Evolutionary conservation across 2,329 filamentous ascomycete genomes (phyloP).

Genomic region (Didymella segeticola): DNA sequence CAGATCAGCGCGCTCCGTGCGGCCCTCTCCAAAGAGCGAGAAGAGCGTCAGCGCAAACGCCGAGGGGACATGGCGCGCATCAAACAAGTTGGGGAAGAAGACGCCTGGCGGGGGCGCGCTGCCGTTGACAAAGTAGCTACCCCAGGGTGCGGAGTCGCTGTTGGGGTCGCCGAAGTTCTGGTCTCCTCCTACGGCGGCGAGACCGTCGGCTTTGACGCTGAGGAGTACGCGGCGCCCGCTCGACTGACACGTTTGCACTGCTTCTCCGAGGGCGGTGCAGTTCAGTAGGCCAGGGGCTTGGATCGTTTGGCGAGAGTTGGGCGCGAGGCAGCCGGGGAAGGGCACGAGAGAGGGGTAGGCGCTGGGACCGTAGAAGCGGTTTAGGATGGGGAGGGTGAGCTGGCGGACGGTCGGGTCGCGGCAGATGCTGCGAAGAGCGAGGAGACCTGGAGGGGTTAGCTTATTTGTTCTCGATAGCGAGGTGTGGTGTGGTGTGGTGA

Average conservation of each 20-base stretch:
- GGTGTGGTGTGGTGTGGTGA: not conserved
- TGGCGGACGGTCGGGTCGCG: constrained; percentile 45
- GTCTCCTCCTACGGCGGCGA: constrained; percentile 29
- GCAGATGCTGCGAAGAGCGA: constrained; percentile 42
- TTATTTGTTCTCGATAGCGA: not conserved
- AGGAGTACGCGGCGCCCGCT: constrained; percentile 51
- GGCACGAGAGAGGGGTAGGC: constrained; percentile 42
- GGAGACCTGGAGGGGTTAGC: constrained; percentile 22
- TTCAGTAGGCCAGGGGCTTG: constrained; percentile 49
- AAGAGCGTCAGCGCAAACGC: constrained; percentile 34
- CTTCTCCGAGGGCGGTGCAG: constrained; percentile 47
- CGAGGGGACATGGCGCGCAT: constrained; percentile 20
- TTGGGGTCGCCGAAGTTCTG: constrained; percentile 24
- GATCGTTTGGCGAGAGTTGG: constrained; percentile 39
- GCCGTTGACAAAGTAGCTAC: constrained; percentile 10
- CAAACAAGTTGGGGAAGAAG: constrained; percentile 35
- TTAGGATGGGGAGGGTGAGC: constrained; percentile 47
- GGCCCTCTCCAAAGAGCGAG: constrained; percentile 35
- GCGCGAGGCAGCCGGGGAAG: constrained; percentile 45
- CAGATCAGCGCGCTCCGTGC: constrained; percentile 35
- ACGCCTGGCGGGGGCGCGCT: not conserved
- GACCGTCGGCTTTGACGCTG: constrained; percentile 45
- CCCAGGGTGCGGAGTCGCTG: constrained; percentile 12
- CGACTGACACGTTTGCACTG: constrained; percentile 47
- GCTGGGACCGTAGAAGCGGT: constrained; percentile 40